A percentile compares a stretch with the other conserved stretches of the same genome.
These are phyloP conservation scores for Lepraria neglecta DNA, from an alignment of 495 filamentous ascomycete genomes.

Conservation along the genomic window DNA sequence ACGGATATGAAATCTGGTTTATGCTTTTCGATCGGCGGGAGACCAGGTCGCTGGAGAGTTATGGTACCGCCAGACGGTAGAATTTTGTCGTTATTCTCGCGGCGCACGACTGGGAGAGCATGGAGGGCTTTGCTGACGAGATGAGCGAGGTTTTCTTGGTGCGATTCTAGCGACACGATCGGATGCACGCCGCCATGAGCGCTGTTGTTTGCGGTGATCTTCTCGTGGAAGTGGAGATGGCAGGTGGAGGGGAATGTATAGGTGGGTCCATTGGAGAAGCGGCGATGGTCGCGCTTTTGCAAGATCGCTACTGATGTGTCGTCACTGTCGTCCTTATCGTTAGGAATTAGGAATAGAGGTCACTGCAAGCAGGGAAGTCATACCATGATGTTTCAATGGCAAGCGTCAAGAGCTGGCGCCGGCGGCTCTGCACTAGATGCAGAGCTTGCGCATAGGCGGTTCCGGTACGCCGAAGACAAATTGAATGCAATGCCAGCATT, in stretches of 20 bases:
- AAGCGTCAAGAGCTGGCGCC: constrained; percentile 56
- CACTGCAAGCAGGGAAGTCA: constrained; percentile 11
- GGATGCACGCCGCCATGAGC: constrained; percentile 73
- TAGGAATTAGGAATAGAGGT: constrained; percentile 15
- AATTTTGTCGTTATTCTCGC: background rate
- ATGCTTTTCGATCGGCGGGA: constrained; percentile 6
- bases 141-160: constrained; percentile 58
- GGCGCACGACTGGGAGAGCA: constrained; percentile 38
- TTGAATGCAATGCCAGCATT: constrained; percentile 10
- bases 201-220: constrained; percentile 70
- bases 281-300: constrained; percentile 42
- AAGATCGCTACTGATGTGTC: constrained; percentile 90
- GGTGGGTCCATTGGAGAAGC: constrained; percentile 15
- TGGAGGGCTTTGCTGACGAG: constrained; percentile 60
- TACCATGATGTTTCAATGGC: constrained; percentile 92
- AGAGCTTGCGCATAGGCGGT: constrained; percentile 1
- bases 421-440: constrained; percentile 22
- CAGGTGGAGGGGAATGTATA: constrained; percentile 30
- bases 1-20: constrained; percentile 77
- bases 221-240: constrained; percentile 70
- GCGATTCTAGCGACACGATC: constrained; percentile 60
- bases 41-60: background rate
- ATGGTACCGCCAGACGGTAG: background rate
- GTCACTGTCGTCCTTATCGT: constrained; percentile 48
- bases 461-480: constrained; percentile 6